phyloP scores from a whole-genome alignment of 2,329 filamentous ascomycete genomes.

The Trichothecium roseum region DNA sequence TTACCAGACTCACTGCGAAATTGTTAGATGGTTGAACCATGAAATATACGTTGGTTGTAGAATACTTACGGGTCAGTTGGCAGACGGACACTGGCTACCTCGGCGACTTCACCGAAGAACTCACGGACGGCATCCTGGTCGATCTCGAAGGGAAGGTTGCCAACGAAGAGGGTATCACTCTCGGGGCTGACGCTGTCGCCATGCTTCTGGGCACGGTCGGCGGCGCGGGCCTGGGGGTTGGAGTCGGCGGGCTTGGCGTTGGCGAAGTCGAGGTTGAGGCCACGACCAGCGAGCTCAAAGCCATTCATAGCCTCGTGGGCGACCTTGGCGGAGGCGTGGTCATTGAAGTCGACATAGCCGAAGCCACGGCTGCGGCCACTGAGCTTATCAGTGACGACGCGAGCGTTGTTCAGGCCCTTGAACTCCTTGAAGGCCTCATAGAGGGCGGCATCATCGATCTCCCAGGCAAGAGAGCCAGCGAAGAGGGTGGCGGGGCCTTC shows the following conservation, averaged over 20 bases:
- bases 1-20: conserved; percentile 58
- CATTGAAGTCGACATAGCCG: conserved; percentile 82
- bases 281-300: conserved; percentile 61
- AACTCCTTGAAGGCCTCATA: conserved; percentile 72
- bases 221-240: conserved; percentile 43
- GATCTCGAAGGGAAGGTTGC: conserved; percentile 79
- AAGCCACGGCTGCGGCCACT: conserved; percentile 81
- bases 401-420: conserved; percentile 60
- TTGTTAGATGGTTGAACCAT: conserved; percentile 1
- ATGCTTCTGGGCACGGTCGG: conserved; percentile 56
- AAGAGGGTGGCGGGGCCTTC: conserved; percentile 57
- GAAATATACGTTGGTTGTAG: conserved; percentile 15
- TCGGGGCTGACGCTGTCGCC: conserved; percentile 73
- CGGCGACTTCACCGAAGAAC: conserved; percentile 62
- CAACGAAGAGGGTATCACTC: conserved; percentile 81
- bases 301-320: conserved; percentile 68
- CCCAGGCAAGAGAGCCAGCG: conserved; percentile 85
- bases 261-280: conserved; percentile 71
- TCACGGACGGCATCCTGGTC: conserved; percentile 65
- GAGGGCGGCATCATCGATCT: conserved; percentile 74
- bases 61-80: conserved; percentile 65
- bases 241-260: conserved; percentile 50
- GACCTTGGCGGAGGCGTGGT: conserved; percentile 54
- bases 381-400: conserved; percentile 75
- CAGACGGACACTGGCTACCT: conserved; percentile 70